A percentile compares a stretch with the other conserved stretches of the same genome.
phyloP scores from a whole-genome alignment of 1,284 basidiomycete species.

The Termitomyces sp. region DNA sequence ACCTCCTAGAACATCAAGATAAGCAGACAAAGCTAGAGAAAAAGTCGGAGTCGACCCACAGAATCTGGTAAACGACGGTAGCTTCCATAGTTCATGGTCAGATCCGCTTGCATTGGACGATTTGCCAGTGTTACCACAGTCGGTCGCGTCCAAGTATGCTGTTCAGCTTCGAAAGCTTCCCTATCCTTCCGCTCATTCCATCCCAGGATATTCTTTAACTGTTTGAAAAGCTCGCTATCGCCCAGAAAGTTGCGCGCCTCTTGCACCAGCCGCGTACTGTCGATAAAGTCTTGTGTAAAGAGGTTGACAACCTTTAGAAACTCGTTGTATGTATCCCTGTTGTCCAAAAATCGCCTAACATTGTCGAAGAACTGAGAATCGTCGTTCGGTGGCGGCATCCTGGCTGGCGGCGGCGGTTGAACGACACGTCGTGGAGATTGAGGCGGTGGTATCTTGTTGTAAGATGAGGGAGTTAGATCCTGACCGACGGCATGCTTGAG shows the following conservation, averaged over 20 bases:
- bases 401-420: slow-evolving; percentile 30
- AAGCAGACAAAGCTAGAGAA: slow-evolving; percentile 4
- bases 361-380: slow-evolving; percentile 92
- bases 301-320: slow-evolving; percentile 95
- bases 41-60: slow-evolving; percentile 40
- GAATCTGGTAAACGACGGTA: slow-evolving; percentile 83
- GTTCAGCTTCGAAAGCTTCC: slow-evolving; percentile 42
- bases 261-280: slow-evolving; percentile 75
- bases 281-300: slow-evolving; percentile 93
- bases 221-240: slow-evolving; percentile 73
- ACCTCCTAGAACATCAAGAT: slow-evolving; percentile 54
- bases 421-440: slow-evolving; percentile 26
- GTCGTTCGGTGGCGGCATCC: slow-evolving; percentile 43
- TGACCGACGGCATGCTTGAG: slow-evolving; percentile 29
- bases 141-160: slow-evolving; percentile 38
- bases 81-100: slow-evolving; percentile 70
- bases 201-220: slow-evolving; percentile 89
- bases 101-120: slow-evolving; percentile 52
- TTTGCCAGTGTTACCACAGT: slow-evolving; percentile 40
- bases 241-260: slow-evolving; percentile 63
- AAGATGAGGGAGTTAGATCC: slow-evolving; percentile 29
- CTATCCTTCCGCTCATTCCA: slow-evolving; percentile 73
- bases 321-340: slow-evolving; percentile 89
- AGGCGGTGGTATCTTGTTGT: slow-evolving; percentile 24
- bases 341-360: slow-evolving; percentile 85